Conservation (phyloP, 305 asterid genomes). For the Solanum hybrid region DNA sequence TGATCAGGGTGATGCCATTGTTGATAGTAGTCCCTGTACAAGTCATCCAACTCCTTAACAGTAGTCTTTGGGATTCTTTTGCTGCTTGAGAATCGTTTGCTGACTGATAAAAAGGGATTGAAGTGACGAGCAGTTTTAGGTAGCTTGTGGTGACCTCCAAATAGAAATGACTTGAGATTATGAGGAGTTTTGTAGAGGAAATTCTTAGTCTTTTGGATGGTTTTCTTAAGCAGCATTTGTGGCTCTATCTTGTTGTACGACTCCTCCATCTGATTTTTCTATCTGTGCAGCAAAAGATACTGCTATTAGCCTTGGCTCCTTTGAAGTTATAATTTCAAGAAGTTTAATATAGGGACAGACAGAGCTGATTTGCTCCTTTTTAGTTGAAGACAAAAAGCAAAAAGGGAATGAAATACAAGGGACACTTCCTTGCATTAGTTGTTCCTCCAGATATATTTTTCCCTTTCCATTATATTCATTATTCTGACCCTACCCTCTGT, state of each 20-base stretch:
- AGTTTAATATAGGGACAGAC: not conserved
- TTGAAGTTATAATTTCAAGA: not conserved
- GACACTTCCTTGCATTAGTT: not conserved
- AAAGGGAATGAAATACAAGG: not conserved
- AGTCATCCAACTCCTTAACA: conserved; percentile 30
- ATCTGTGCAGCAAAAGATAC: not conserved
- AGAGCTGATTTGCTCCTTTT: not conserved
- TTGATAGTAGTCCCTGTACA: conserved; percentile 26
- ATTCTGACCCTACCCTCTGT: not conserved
- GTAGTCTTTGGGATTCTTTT: conserved; percentile 15
- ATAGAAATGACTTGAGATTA: conserved; percentile 35
- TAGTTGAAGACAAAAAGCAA: not conserved
- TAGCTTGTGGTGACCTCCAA: conserved; percentile 26
- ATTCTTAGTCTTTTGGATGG: conserved; percentile 38
- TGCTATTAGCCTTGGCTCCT: not conserved
- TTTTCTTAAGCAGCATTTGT: conserved; percentile 37
- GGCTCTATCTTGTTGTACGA: conserved; percentile 1
- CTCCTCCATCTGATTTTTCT: not conserved
- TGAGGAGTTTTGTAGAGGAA: conserved; percentile 31
- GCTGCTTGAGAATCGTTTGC: conserved; percentile 1
- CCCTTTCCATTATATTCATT: not conserved
- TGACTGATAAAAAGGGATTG: conserved; percentile 19
- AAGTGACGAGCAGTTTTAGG: conserved; percentile 8
- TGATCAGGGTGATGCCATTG: conserved; percentile 14
- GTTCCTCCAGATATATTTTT: not conserved